A percentile compares a stretch with the other conserved stretches of the same genome.
phyloP scores from a whole-genome alignment of 1,284 basidiomycete species.

The Melampsora larici-populina region DNA sequence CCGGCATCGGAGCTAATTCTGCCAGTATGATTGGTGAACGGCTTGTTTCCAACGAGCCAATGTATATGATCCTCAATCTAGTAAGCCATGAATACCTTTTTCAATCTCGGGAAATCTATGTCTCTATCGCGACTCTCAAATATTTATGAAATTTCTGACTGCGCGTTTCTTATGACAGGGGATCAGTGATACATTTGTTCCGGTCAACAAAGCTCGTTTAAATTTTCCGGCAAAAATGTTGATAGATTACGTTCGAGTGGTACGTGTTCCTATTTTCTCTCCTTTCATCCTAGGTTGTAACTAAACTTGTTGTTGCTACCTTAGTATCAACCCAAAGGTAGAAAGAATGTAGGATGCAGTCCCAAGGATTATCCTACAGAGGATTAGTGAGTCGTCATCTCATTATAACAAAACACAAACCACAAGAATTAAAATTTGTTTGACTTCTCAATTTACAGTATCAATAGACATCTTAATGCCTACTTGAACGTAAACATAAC shows the following conservation, averaged over 20 bases:
- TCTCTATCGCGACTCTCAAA: neutral
- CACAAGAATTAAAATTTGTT: neutral
- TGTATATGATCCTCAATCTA: constrained; percentile 57
- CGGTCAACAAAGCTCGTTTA: constrained; percentile 37
- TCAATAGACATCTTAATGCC: constrained; percentile 31
- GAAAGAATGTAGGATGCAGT: constrained; percentile 34
- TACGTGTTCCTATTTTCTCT: neutral
- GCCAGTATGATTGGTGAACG: constrained; percentile 67
- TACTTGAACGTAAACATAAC: constrained; percentile 38
- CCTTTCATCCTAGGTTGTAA: neutral
- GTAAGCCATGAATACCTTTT: constrained; percentile 24
- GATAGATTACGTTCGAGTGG: constrained; percentile 43
- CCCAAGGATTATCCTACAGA: constrained; percentile 37
- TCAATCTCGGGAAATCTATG: neutral
- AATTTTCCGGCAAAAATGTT: constrained; percentile 42
- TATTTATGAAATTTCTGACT: neutral
- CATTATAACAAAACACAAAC: neutral
- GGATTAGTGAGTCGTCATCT: constrained; percentile 24
- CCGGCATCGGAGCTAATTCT: constrained; percentile 67
- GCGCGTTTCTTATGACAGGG: constrained; percentile 1
- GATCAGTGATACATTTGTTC: constrained; percentile 42
- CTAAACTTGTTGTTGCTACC: neutral
- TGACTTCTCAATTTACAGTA: constrained; percentile 5
- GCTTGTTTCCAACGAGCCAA: constrained; percentile 77
- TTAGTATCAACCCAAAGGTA: constrained; percentile 38